Evolutionary conservation across 2,329 filamentous ascomycete species (phyloP), one percentile per base, ranked within the genome.

Genomic region (Alternaria sp.): DNA sequence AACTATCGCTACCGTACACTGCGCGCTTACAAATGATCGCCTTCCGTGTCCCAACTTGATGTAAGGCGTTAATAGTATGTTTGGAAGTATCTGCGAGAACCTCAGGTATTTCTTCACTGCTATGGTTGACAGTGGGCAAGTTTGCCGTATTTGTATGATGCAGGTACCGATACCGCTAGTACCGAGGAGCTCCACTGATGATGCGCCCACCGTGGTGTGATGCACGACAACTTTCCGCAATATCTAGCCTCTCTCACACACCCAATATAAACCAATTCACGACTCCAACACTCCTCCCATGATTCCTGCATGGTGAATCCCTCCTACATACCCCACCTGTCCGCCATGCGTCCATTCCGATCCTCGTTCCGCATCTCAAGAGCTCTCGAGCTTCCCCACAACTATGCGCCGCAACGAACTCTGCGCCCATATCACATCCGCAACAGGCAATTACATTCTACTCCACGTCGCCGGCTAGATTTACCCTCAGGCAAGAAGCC

Each of bases 151-250:
- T 68, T 67, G 66, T 59, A 66, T 50, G 34, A 55, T 49, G 52
- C 50, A 52, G 55, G 49, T 48, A 62, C 60, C 50, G 62, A 51
- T 59, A 59, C 62, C 62, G 54, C 49, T 62, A 50, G 56, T 54
- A 62, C 63, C 63, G 60, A 63, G 61, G 62, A 53, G 59, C 55
- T 60, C 57, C 59, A 50, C 58, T 59, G 56, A 63, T 58, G 62
- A 66, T 72, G 66, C 61, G 62, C 56, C 71, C 63, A 74, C 67
- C 65, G 57, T 77, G 74, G 73, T 72, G 73, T 77, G 74, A 77
- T 70, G 61, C 48, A 51, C 36, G 48, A 60, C 60, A 58, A 52
- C 53, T 62, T 62, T 63, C 54, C 56, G 20, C 54, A 54, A 54
- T 25, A 54, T 38, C n/a, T 41, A 20, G 38, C 40, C 43, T 34